Evolutionary conservation across 352 stramenopile species (phyloP), one percentile per base, ranked within the genome.

Genomic region (Thalassiosira pacifica): DNA sequence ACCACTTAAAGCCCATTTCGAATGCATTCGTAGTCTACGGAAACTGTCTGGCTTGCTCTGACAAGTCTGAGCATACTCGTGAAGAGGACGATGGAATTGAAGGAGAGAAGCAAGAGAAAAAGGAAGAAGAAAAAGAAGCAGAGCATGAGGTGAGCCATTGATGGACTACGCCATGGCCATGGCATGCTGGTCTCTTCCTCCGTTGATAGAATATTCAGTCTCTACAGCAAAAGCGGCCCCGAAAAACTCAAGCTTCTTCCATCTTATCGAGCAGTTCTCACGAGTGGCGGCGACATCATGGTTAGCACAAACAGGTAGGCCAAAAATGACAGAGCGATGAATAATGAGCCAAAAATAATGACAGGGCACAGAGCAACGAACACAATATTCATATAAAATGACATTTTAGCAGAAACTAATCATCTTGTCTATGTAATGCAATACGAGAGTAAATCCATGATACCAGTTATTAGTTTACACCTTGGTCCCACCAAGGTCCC

Each of bases 21-120:
- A 86, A 86, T 61, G 79, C 79, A 34, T 86, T 81, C 55, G 79
- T 86, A 9, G 18, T 86, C n/a, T 61, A 86, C 45, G 79, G 79
- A 10, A 55, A 86, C 40, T 86, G 79, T 26, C 66, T 86, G 18
- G 63, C 63, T 1, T 76, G 66, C 52, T 63, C 66, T 76, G 52
- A 59, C 37, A 31, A 55, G 19, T 37, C 55, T 9, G 74, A 69
- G 16, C 34, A 42, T 42, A 42, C 34, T 42, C 34, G 34, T 42
- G 34, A 42, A 42, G 34, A 42, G 34, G 34, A 42, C 10, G 34
- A 42, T 42, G 34, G 10, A 4, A 42, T 42, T 10, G 45, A 57
- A 57, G 45, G 16, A 18, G 45, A 57, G 45, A 57, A 42, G 34
- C 34, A 42, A 4, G 34, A 18, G 10, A 22, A 5, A 57, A 57